These are phyloP conservation scores for Colletotrichum phormii DNA, from an alignment of 2,329 filamentous ascomycete genomes.

Conservation along the genomic window DNA sequence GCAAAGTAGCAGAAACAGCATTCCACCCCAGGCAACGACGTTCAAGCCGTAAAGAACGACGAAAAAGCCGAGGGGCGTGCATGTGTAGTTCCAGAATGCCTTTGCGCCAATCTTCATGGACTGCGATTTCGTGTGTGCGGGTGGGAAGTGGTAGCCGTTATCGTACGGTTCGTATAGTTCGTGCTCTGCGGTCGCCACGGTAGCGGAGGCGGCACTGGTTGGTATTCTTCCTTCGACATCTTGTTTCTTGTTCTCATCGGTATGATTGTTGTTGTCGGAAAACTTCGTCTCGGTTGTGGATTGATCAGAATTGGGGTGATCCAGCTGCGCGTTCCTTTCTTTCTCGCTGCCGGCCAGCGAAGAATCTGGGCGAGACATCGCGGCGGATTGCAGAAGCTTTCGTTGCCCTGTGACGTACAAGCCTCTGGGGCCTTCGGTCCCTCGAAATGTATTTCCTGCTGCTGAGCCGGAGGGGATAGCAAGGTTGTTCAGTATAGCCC, in stretches of 20 bases:
- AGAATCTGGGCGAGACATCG: constrained; percentile 17
- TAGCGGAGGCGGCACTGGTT: constrained; percentile 13
- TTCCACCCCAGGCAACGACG: constrained; percentile 89
- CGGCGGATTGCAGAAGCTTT: not conserved
- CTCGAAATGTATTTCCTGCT: not conserved
- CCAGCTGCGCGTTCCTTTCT: constrained; percentile 6
- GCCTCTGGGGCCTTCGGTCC: not conserved
- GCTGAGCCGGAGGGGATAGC: not conserved
- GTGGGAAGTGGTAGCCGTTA: constrained; percentile 76
- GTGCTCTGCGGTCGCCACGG: constrained; percentile 25
- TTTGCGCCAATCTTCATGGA: constrained; percentile 68
- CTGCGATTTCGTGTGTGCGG: constrained; percentile 69
- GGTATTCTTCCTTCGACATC: constrained; percentile 26
- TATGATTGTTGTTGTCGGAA: constrained; percentile 9
- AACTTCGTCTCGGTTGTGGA: constrained; percentile 17
- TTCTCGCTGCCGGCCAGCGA: constrained; percentile 20
- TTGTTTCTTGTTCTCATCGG: not conserved
- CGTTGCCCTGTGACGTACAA: not conserved
- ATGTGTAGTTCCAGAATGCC: constrained; percentile 78
- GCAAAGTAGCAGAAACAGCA: constrained; percentile 87
- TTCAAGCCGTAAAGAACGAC: constrained; percentile 85
- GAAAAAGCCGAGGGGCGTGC: constrained; percentile 80
- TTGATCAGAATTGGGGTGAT: not conserved
- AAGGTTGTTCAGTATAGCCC: not conserved
- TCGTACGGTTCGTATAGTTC: constrained; percentile 42